Evolutionary conservation across 2,329 filamentous ascomycete species (phyloP).

Genomic region (Microdochium bolleyi): DNA sequence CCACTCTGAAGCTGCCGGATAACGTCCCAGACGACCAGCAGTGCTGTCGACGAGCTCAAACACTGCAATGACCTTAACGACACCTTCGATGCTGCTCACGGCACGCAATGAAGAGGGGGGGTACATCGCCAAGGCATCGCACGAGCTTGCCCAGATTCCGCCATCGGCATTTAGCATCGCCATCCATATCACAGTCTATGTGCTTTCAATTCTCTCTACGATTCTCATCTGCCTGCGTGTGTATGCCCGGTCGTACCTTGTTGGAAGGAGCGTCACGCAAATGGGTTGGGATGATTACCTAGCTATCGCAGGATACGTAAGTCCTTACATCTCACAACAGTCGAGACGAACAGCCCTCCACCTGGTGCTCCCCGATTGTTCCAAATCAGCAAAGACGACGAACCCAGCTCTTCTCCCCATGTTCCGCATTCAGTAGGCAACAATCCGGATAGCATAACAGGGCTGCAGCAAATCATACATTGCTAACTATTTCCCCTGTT

Average conservation of each 20-base stretch:
- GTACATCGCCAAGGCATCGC: background rate
- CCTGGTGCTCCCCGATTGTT: no score
- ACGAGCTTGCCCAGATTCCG: background rate
- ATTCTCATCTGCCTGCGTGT: constrained; percentile 4
- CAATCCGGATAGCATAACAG: no score
- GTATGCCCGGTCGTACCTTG: constrained; percentile 1
- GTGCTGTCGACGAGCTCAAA: no score
- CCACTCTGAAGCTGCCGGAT: no score
- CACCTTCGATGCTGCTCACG: background rate
- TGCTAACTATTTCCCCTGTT: background rate
- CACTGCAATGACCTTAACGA: background rate
- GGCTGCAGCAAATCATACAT: background rate
- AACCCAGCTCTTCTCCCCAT: no score
- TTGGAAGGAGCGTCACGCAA: background rate
- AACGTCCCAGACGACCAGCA: no score
- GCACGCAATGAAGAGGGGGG: background rate
- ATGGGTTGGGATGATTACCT: constrained; percentile 5
- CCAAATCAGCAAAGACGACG: no score
- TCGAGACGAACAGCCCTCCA: no score
- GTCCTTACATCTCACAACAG: background rate
- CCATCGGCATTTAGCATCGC: background rate
- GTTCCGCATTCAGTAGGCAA: no score
- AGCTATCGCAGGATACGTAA: constrained; percentile 3
- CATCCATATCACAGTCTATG: background rate
- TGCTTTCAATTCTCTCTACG: background rate